phyloP scores from a whole-genome alignment of 2,329 filamentous ascomycete genomes.

The Amphichorda felina region DNA sequence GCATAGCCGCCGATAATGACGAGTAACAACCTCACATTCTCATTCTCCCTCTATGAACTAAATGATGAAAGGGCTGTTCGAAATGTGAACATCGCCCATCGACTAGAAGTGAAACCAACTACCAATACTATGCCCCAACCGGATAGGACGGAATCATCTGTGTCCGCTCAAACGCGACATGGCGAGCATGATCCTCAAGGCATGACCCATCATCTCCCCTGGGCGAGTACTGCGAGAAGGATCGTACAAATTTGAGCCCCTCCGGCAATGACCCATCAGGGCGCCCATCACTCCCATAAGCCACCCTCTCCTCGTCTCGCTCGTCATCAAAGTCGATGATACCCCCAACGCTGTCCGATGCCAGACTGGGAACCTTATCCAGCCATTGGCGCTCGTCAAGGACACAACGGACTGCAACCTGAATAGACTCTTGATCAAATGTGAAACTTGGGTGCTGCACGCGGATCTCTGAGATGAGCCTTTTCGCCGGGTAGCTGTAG shows the following conservation, averaged over 20 bases:
- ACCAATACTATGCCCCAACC: too few species aligned
- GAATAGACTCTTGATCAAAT: constrained; percentile 32
- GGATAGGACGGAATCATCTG: not conserved
- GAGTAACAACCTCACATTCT: too few species aligned
- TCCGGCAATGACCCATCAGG: constrained; percentile 21
- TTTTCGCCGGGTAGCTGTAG: constrained; percentile 30
- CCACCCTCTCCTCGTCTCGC: constrained; percentile 17
- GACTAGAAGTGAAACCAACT: too few species aligned
- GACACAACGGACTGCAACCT: constrained; percentile 22
- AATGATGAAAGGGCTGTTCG: too few species aligned
- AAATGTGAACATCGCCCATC: too few species aligned
- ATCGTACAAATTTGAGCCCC: constrained; percentile 14
- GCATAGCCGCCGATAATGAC: too few species aligned
- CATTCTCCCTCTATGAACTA: too few species aligned
- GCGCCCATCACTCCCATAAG: constrained; percentile 21
- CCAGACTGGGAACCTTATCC: constrained; percentile 15
- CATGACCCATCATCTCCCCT: constrained; percentile 25
- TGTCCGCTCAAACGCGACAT: not conserved
- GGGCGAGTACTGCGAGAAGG: constrained; percentile 23
- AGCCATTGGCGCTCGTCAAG: constrained; percentile 24
- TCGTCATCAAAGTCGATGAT: constrained; percentile 28
- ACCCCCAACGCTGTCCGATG: constrained; percentile 22
- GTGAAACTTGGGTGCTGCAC: constrained; percentile 28
- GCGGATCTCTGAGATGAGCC: constrained; percentile 29
- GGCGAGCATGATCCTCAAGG: constrained; percentile 14